Evolutionary conservation across 371 early-diverging fungal species (phyloP).

Genomic region (Basidiobolus meristosporus): DNA sequence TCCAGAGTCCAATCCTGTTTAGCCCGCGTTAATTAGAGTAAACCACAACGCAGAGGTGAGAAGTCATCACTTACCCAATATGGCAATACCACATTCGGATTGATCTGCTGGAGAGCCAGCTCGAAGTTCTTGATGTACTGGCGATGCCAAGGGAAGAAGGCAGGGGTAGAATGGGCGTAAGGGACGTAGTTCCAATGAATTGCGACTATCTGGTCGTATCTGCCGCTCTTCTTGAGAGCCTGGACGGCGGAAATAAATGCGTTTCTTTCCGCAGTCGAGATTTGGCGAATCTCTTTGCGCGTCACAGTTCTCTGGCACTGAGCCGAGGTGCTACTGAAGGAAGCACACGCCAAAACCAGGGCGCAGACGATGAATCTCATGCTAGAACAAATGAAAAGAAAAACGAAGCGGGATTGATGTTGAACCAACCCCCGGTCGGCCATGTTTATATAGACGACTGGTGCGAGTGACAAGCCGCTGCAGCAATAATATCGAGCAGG

Average conservation of each 20-base stretch:
- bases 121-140: slow-evolving; percentile 1
- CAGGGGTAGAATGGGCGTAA: slow-evolving; percentile 2
- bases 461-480: too few species aligned
- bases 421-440: too few species aligned
- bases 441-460: too few species aligned
- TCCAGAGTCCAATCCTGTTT: slow-evolving; percentile 14
- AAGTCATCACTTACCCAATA: slow-evolving; percentile 10
- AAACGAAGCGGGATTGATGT: too few species aligned
- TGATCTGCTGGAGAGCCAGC: slow-evolving; percentile 1
- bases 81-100: slow-evolving; percentile 2
- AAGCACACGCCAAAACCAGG: too few species aligned
- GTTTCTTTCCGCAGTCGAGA: neutral
- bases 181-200: neutral
- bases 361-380: too few species aligned
- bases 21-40: too few species aligned
- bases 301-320: too few species aligned
- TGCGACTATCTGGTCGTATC: neutral
- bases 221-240: neutral
- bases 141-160: slow-evolving; percentile 5
- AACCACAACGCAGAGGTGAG: neutral
- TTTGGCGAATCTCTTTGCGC: slow-evolving; percentile 3
- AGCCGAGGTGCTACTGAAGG: too few species aligned
- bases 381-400: too few species aligned
- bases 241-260: slow-evolving; percentile 1
- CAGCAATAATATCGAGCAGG: too few species aligned